Conservation (phyloP, 495 filamentous ascomycete genomes). For the Lasiosphaeria miniovina region DNA sequence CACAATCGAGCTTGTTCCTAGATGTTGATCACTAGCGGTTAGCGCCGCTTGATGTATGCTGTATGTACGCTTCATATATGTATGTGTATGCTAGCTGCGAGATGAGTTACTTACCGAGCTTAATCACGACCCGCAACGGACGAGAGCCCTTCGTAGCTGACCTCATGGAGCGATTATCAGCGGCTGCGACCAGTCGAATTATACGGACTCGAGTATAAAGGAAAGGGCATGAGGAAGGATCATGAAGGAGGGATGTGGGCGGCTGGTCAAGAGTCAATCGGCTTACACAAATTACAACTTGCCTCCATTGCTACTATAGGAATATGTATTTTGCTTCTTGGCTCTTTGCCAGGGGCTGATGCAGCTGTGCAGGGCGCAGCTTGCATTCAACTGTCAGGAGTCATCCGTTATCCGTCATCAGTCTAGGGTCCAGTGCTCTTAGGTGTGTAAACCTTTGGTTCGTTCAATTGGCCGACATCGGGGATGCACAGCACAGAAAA, state of each 20-base stretch:
- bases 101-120: constrained; percentile 66
- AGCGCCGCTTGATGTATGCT: too few relatives aligned
- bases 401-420: background rate
- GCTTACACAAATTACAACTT: constrained; percentile 23
- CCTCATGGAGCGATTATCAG: background rate
- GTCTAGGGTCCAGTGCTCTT: background rate
- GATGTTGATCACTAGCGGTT: background rate
- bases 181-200: background rate
- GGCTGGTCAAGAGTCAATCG: background rate
- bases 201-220: background rate
- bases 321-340: background rate
- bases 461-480: constrained; percentile 3
- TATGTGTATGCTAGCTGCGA: background rate
- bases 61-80: background rate
- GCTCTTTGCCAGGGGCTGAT: constrained; percentile 6
- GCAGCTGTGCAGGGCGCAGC: background rate
- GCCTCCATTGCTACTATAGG: constrained; percentile 25
- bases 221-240: background rate
- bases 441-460: background rate
- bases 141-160: constrained; percentile 51
- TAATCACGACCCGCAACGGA: constrained; percentile 80
- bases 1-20: constrained; percentile 96
- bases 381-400: background rate
- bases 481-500: background rate
- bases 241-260: background rate